A percentile compares a stretch with the other conserved stretches of the same genome.
phyloP scores from a whole-genome alignment of 768 basidiomycete species.

The Lactarius sp. region DNA sequence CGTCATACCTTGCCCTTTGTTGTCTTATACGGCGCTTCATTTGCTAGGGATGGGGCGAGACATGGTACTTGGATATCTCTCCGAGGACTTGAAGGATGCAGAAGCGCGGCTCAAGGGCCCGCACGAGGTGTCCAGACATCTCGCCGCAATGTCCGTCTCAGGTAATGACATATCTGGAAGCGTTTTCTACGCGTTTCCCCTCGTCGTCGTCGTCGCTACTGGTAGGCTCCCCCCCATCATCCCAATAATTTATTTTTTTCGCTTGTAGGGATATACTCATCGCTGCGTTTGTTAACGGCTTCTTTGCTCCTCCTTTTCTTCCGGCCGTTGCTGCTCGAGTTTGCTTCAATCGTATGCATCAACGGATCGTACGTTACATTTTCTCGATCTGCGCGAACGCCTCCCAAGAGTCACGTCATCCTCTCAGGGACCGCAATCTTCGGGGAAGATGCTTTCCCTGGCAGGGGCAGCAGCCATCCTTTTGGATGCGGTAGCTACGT shows the following conservation, averaged over 20 bases:
- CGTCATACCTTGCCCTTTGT: too few species aligned
- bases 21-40: not conserved
- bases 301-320: constrained; percentile 23
- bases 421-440: constrained; percentile 13
- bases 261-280: constrained; percentile 21
- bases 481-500: constrained; percentile 23
- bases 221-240: not conserved
- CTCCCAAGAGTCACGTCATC: not conserved
- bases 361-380: constrained; percentile 19
- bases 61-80: constrained; percentile 23
- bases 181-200: constrained; percentile 25
- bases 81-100: constrained; percentile 8
- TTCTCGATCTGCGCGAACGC: not conserved
- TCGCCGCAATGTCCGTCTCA: constrained; percentile 22
- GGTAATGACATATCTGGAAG: constrained; percentile 23
- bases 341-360: constrained; percentile 17
- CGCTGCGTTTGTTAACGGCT: constrained; percentile 24
- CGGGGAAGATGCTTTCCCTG: constrained; percentile 19
- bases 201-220: constrained; percentile 20
- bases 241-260: not conserved
- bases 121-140: constrained; percentile 15
- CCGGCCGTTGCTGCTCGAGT: constrained; percentile 19
- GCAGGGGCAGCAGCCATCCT: constrained; percentile 23
- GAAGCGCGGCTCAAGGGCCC: constrained; percentile 4
- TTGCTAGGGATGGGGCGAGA: constrained; percentile 24